Evolutionary conservation across 352 stramenopile species (phyloP).

Genomic region (Achlya hypogyna): DNA sequence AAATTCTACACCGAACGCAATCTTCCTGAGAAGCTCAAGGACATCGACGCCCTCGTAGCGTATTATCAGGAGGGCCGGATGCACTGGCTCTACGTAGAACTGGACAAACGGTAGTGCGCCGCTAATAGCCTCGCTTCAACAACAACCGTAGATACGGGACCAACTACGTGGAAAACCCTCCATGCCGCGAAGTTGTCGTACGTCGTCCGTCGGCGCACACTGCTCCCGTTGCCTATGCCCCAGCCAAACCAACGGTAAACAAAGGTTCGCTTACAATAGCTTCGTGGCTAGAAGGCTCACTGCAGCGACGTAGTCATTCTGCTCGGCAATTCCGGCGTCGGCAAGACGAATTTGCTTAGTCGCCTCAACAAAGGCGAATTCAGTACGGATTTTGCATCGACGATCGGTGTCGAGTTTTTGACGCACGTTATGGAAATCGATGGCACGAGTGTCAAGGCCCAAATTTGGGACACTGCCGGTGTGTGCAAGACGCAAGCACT

Average conservation of each 20-base stretch:
- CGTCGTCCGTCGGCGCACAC: neutral
- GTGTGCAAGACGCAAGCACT: neutral
- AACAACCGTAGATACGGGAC: constrained; percentile 43
- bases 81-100: constrained; percentile 42
- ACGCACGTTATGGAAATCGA: constrained; percentile 69
- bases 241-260: constrained; percentile 41
- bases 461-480: constrained; percentile 82
- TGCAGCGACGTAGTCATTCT: constrained; percentile 45
- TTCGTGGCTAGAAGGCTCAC: neutral
- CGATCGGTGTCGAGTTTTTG: constrained; percentile 83
- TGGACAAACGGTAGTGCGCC: constrained; percentile 36
- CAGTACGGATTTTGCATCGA: constrained; percentile 72
- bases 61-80: constrained; percentile 40
- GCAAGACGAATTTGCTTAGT: constrained; percentile 79
- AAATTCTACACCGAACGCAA: constrained; percentile 64
- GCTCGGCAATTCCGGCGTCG: constrained; percentile 75
- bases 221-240: constrained; percentile 18
- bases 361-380: constrained; percentile 78
- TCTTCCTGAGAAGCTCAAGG: constrained; percentile 53
- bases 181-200: constrained; percentile 33
- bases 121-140: neutral
- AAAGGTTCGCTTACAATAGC: constrained; percentile 34
- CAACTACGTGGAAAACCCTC: constrained; percentile 38
- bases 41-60: constrained; percentile 50
- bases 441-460: constrained; percentile 59